Evolutionary conservation across 768 basidiomycete genomes (phyloP).

Genomic region (Cytidiella melzeri): DNA sequence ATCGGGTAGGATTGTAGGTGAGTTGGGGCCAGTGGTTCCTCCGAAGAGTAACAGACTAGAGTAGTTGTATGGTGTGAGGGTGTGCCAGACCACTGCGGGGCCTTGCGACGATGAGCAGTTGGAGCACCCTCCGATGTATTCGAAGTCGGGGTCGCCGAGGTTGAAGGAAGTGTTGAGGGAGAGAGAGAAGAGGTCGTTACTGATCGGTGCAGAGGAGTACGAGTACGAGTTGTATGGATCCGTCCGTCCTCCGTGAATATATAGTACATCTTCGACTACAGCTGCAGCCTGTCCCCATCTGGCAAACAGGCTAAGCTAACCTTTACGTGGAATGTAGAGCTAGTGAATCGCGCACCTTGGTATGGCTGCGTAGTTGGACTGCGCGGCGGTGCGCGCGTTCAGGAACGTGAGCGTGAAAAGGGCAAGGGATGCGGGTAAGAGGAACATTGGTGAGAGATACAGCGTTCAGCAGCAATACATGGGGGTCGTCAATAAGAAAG

Average conservation of each 20-base stretch:
- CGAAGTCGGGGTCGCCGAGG: slow-evolving; percentile 63
- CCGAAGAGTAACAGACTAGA: slow-evolving; percentile 62
- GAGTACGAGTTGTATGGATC: slow-evolving; percentile 59
- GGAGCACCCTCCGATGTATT: slow-evolving; percentile 42
- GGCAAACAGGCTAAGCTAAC: not conserved
- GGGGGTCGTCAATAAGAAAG: not conserved
- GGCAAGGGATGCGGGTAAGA: slow-evolving; percentile 3
- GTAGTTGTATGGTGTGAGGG: slow-evolving; percentile 59
- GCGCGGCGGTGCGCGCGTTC: slow-evolving; percentile 12
- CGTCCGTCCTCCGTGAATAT: slow-evolving; percentile 77
- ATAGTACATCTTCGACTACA: slow-evolving; percentile 51
- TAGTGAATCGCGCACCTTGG: slow-evolving; percentile 15
- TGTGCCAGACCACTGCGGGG: slow-evolving; percentile 74
- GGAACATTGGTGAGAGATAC: not conserved
- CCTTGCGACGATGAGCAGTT: slow-evolving; percentile 42
- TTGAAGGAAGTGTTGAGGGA: slow-evolving; percentile 56
- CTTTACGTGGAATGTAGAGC: not conserved
- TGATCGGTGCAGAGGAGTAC: slow-evolving; percentile 71
- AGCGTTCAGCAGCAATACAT: slow-evolving; percentile 4
- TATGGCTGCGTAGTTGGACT: slow-evolving; percentile 17
- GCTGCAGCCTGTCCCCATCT: slow-evolving; percentile 80
- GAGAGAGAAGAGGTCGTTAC: slow-evolving; percentile 65
- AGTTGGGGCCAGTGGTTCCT: slow-evolving; percentile 62
- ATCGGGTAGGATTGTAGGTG: slow-evolving; percentile 42
- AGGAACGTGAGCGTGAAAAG: slow-evolving; percentile 14